phyloP scores from a whole-genome alignment of 176 grass and related monocot genomes.

The Tillandsia leiboldiana region DNA sequence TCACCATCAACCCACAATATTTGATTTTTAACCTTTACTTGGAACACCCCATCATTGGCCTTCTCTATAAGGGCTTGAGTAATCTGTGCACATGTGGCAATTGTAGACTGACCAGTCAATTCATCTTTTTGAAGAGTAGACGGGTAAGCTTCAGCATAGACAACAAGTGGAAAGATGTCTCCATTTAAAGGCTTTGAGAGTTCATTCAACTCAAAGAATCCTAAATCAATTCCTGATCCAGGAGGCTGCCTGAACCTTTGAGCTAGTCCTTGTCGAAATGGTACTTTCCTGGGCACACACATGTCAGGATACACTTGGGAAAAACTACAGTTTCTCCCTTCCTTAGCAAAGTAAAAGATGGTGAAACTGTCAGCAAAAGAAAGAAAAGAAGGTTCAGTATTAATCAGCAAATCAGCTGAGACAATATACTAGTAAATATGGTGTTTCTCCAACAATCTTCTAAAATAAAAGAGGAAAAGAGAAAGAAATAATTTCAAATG shows the following conservation, averaged over 20 bases:
- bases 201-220: conserved; percentile 36
- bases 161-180: conserved; percentile 38
- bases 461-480: too few species aligned
- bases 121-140: conserved; percentile 27
- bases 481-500: too few species aligned
- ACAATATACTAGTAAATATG: too few species aligned
- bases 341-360: conserved; percentile 47
- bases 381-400: too few species aligned
- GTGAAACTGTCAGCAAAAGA: conserved; percentile 28
- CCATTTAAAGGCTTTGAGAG: conserved; percentile 35
- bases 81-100: conserved; percentile 22
- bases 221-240: conserved; percentile 51
- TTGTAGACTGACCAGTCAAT: conserved; percentile 24
- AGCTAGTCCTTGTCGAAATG: conserved; percentile 38
- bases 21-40: conserved; percentile 33
- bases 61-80: conserved; percentile 51
- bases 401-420: too few species aligned
- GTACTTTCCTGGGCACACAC: conserved; percentile 26
- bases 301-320: conserved; percentile 32
- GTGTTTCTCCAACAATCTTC: too few species aligned
- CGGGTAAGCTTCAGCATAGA: conserved; percentile 45
- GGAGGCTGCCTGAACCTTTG: conserved; percentile 52
- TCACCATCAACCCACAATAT: conserved; percentile 45
- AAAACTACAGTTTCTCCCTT: conserved; percentile 28
- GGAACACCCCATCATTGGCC: conserved; percentile 32